Base-by-base conservation (phyloP, 1,139 yeast genomes). In the Suhomyces wounanorum region DNA sequence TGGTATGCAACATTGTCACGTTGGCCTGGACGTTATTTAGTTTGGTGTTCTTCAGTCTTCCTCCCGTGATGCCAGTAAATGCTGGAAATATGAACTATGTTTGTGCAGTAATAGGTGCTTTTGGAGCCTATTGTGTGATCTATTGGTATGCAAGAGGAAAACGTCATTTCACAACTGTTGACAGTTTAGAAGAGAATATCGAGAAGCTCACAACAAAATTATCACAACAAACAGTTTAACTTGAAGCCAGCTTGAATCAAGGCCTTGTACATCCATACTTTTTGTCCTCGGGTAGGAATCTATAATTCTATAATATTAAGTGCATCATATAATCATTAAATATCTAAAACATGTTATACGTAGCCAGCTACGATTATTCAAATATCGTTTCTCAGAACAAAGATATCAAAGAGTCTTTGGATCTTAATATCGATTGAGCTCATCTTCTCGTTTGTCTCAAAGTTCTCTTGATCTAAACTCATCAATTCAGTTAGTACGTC, bases 11-110 rank as follows among this genome's bases (percentile, higher is more conserved):
- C 52, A 28, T 48, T 30, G 65, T 74, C 7, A 59, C 69, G 16
- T 51, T 74, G 10, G 50, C 49, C 8, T 78, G 82, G 81, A 66
- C 81, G 1, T 30, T 70, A 0, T 77, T 77, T 55, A 68, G 78
- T 33, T 55, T 74, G 9, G 63, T 75, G 2, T 75, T 78, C 59
- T 75, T 68, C 56, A 73, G 77, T 41, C 69, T 78, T 57, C 82
- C 82, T 1, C 59, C 72, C 9, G 70, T 66, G n/a, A 69, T 75
- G 70, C 82, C 82, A 0, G 82, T 69, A 2, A 59, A 70, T 11
- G 72, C 73, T 26, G 72, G 70, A 4, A 70, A 70, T 52, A 77
- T 77, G 82, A 78, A 78, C 57, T 77, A 77, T 55, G 77, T 75
- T 2, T 63, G 69, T 39, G 80, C 66, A 8, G 81, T 76, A 5